These are phyloP conservation scores for Deinandra increscens DNA, from an alignment of 129 eudicot genomes.

Conservation along the genomic window DNA sequence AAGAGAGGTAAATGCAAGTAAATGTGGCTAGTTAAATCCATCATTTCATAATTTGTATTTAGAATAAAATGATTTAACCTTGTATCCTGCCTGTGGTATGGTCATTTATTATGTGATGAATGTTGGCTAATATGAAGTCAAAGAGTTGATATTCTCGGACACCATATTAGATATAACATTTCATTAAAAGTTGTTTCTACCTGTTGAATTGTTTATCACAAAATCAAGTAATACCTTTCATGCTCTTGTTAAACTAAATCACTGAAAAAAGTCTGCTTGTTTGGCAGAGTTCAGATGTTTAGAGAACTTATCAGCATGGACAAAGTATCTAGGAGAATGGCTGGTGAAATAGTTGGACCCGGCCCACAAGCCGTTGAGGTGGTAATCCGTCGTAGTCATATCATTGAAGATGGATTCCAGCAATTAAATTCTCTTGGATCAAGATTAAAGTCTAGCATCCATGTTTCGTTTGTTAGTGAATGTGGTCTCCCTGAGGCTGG, in stretches of 20 bases:
- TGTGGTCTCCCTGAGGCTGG: conserved; percentile 99
- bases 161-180: not conserved
- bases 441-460: conserved; percentile 79
- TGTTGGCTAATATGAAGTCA: not conserved
- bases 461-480: conserved; percentile 98
- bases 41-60: not conserved
- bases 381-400: conserved; percentile 89
- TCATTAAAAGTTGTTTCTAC: conserved; percentile 6
- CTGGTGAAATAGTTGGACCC: conserved; percentile 82
- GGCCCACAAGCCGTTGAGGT: conserved; percentile 83
- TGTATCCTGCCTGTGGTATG: not conserved
- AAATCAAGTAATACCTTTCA: not conserved
- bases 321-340: conserved; percentile 74
- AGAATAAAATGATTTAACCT: not conserved
- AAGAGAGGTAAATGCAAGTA: conserved; percentile 68
- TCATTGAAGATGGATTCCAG: conserved; percentile 87
- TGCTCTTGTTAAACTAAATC: conserved; percentile 8
- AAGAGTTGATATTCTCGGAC: not conserved
- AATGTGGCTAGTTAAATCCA: not conserved
- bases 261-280: conserved; percentile 7
- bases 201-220: conserved; percentile 7
- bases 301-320: conserved; percentile 90
- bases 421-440: conserved; percentile 85
- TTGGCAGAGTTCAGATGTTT: conserved; percentile 87
- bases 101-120: not conserved